Conservation (phyloP, 164 flowering plant genomes). For the Taxillus chinensis region DNA sequence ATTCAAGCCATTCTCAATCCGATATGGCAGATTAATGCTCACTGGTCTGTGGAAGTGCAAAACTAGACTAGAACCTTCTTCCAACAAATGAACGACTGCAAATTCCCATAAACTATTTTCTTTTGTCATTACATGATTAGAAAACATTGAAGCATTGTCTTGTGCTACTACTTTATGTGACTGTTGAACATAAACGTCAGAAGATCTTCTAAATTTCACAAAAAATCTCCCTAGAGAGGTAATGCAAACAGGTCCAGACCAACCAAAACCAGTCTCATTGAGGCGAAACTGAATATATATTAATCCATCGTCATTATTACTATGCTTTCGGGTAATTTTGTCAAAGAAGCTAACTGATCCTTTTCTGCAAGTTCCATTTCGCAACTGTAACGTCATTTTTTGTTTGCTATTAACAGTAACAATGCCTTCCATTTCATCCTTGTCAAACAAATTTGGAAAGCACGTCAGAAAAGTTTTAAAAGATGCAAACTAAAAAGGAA, state of each 20-base stretch:
- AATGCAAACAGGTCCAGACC: slow-evolving; percentile 95
- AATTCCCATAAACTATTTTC: slow-evolving; percentile 24
- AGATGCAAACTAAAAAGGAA: neutral
- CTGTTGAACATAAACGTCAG: slow-evolving; percentile 18
- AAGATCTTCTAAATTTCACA: slow-evolving; percentile 52
- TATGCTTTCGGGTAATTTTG: slow-evolving; percentile 56
- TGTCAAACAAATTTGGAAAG: slow-evolving; percentile 9
- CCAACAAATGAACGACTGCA: slow-evolving; percentile 63
- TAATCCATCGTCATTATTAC: slow-evolving; percentile 36
- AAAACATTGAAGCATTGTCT: slow-evolving; percentile 5
- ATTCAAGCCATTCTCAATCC: slow-evolving; percentile 68
- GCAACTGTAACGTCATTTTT: slow-evolving; percentile 40
- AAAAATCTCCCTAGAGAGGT: slow-evolving; percentile 83
- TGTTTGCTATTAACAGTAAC: slow-evolving; percentile 38
- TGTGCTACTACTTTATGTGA: slow-evolving; percentile 13
- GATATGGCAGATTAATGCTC: slow-evolving; percentile 49
- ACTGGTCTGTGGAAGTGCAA: slow-evolving; percentile 61
- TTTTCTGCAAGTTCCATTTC: slow-evolving; percentile 26
- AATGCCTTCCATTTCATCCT: slow-evolving; percentile 52
- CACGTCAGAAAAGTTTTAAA: neutral
- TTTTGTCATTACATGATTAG: slow-evolving; percentile 13
- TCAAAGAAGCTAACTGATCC: slow-evolving; percentile 48
- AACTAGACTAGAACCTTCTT: slow-evolving; percentile 71
- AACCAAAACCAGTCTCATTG: slow-evolving; percentile 34
- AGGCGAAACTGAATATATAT: slow-evolving; percentile 51